phyloP scores from a whole-genome alignment of 768 basidiomycete species.

The Hemileccinum rubropunctum region DNA sequence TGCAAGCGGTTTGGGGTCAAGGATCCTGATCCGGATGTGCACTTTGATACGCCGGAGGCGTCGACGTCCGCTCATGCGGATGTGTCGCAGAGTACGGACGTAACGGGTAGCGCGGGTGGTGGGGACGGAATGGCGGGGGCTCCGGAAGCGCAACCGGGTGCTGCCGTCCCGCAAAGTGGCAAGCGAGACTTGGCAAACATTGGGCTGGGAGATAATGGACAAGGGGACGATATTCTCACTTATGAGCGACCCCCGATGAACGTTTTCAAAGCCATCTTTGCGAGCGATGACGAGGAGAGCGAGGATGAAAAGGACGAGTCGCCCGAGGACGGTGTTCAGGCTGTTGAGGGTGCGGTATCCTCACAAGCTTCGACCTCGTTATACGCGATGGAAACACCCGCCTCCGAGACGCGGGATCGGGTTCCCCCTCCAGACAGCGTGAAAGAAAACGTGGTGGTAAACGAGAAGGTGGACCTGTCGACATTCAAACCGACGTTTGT shows the following conservation, averaged over 20 bases:
- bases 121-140: not conserved
- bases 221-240: constrained; percentile 83
- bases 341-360: not conserved
- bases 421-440: not conserved
- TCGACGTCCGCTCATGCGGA: constrained; percentile 21
- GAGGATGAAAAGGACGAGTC: constrained; percentile 53
- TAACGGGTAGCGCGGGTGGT: not conserved
- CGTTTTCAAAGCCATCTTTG: constrained; percentile 98
- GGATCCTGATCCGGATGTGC: constrained; percentile 70
- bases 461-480: constrained; percentile 47
- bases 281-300: constrained; percentile 87
- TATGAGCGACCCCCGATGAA: constrained; percentile 88
- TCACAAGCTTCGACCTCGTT: constrained; percentile 13
- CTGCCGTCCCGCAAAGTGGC: constrained; percentile 12
- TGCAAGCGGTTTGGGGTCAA: constrained; percentile 94
- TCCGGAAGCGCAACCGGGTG: not conserved
- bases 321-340: not conserved
- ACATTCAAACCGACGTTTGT: constrained; percentile 91
- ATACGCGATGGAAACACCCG: not conserved
- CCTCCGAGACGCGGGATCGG: not conserved
- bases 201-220: constrained; percentile 86
- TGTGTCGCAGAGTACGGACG: constrained; percentile 5
- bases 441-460: not conserved
- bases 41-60: constrained; percentile 30
- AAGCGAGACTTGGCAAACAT: constrained; percentile 73